Conservation (phyloP, 2,329 filamentous ascomycete species). For the Mollisia scopiformis region DNA sequence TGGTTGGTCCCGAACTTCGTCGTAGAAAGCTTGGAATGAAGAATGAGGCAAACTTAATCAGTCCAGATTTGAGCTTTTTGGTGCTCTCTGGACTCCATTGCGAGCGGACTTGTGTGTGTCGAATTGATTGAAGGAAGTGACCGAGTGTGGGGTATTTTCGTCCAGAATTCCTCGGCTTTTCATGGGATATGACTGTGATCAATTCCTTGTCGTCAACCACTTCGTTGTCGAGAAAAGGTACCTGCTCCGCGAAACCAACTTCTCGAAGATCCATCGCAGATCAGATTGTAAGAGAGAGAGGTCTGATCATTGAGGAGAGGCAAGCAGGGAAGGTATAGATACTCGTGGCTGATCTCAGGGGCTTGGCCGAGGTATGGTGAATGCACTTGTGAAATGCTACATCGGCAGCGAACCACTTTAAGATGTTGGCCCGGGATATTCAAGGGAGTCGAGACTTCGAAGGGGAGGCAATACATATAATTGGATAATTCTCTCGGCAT, state of each 20-base stretch:
- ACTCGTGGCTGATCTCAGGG: not conserved
- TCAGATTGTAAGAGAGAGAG: not conserved
- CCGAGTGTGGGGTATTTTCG: not conserved
- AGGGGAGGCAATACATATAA: not conserved
- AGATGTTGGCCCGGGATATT: not conserved
- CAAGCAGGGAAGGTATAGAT: not conserved
- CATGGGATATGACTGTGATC: not conserved
- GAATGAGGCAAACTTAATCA: not conserved
- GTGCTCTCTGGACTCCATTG: slow-evolving; percentile 1
- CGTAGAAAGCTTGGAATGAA: slow-evolving; percentile 21
- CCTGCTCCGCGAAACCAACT: not conserved
- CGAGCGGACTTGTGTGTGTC: not conserved
- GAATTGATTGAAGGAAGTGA: not conserved
- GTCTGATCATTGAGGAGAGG: not conserved
- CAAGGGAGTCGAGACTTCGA: not conserved
- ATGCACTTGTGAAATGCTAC: not conserved
- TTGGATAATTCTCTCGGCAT: not conserved
- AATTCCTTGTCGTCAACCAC: not conserved
- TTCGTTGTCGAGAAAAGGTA: not conserved
- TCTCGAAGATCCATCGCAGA: not conserved
- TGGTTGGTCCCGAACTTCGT: slow-evolving; percentile 22
- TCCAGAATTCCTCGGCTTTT: not conserved
- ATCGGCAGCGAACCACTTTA: not conserved
- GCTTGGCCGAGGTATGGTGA: not conserved
- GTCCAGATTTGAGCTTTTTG: not conserved